A percentile compares a stretch with the other conserved stretches of the same genome.
These are phyloP conservation scores for Malania oleifera DNA, from an alignment of 164 flowering plant genomes.

Conservation along the genomic window DNA sequence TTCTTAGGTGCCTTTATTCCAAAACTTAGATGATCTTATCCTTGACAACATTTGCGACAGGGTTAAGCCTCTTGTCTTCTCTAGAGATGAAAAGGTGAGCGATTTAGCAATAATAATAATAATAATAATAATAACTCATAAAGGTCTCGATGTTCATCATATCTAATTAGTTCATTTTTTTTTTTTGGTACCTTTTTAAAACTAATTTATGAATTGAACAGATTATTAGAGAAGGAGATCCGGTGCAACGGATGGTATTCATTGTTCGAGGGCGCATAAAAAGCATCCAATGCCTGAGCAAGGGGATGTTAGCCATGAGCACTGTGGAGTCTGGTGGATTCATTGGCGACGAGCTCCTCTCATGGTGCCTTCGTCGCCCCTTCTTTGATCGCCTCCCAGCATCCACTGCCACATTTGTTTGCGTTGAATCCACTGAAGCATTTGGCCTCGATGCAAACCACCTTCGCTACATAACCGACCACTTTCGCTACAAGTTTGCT, in stretches of 20 bases:
- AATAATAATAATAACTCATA: background rate
- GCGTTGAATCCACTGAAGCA: constrained; percentile 72
- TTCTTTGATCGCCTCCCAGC: constrained; percentile 79
- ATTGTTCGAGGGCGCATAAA: constrained; percentile 63
- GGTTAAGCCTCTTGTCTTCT: constrained; percentile 68
- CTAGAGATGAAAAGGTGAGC: constrained; percentile 80
- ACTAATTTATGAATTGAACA: constrained; percentile 15
- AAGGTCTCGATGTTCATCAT: too few species aligned
- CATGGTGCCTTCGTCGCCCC: constrained; percentile 94
- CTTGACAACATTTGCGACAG: constrained; percentile 92
- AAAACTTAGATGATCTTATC: constrained; percentile 81
- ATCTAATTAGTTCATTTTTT: background rate
- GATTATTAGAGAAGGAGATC: constrained; percentile 96
- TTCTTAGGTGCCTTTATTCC: constrained; percentile 77
- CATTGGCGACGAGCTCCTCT: constrained; percentile 86
- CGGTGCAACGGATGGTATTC: constrained; percentile 81
- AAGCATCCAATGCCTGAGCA: constrained; percentile 70
- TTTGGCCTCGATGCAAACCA: constrained; percentile 66
- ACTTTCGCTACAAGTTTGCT: constrained; percentile 85
- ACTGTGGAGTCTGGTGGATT: constrained; percentile 75
- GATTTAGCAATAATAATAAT: background rate
- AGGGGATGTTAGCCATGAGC: constrained; percentile 72
- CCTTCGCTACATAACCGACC: constrained; percentile 79
- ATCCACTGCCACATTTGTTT: constrained; percentile 76
- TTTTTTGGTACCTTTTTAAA: background rate